These are phyloP conservation scores for Fusarium scirpi DNA, from an alignment of 2,329 filamentous ascomycete species.

Conservation along the genomic window DNA sequence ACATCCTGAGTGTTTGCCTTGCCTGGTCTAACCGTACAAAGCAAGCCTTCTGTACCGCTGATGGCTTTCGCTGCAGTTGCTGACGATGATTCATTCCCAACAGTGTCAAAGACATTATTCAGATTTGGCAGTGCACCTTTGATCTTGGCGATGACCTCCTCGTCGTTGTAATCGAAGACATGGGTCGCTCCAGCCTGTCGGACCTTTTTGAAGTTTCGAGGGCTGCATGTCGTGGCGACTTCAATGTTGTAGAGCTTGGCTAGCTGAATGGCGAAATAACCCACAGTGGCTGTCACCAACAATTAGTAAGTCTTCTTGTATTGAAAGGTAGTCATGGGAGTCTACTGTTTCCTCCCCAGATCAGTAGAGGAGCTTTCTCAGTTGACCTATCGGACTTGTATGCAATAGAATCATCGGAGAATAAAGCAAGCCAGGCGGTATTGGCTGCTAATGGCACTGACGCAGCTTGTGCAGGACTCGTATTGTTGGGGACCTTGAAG, in stretches of 20 bases:
- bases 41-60: slow-evolving; percentile 24
- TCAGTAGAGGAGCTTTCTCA: slow-evolving; percentile 44
- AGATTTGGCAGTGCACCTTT: slow-evolving; percentile 47
- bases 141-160: slow-evolving; percentile 52
- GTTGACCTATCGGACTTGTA: slow-evolving; percentile 34
- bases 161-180: slow-evolving; percentile 57
- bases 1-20: slow-evolving; percentile 56
- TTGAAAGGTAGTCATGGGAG: accelerated
- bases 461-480: slow-evolving; percentile 47
- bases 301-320: accelerated
- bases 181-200: slow-evolving; percentile 49
- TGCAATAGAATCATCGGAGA: slow-evolving; percentile 51
- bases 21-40: slow-evolving; percentile 58
- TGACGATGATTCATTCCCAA: slow-evolving; percentile 54
- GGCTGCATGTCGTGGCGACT: slow-evolving; percentile 53
- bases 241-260: slow-evolving; percentile 48
- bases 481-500: slow-evolving; percentile 51
- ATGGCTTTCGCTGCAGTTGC: slow-evolving; percentile 48
- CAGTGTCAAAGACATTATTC: slow-evolving; percentile 56
- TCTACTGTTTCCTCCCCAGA: slow-evolving; percentile 57
- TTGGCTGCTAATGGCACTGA: slow-evolving; percentile 54
- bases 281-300: slow-evolving; percentile 20
- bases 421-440: slow-evolving; percentile 56
- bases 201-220: slow-evolving; percentile 47
- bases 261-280: slow-evolving; percentile 48